These are phyloP conservation scores for Tuber calosporum DNA, from an alignment of 495 filamentous ascomycete genomes.

Conservation along the genomic window DNA sequence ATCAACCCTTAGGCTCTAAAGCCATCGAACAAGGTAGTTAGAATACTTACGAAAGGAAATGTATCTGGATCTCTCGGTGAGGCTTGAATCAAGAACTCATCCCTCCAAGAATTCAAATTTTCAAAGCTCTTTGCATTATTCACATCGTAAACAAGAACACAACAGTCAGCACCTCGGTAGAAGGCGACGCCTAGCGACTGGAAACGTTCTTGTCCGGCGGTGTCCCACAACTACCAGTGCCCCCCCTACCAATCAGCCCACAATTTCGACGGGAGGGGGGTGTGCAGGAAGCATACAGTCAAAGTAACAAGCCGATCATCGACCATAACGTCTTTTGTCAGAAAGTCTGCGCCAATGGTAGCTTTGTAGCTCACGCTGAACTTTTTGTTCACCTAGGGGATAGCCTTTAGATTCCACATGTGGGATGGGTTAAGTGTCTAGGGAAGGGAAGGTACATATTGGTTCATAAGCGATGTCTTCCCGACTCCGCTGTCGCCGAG, in stretches of 20 bases:
- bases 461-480: conserved; percentile 99
- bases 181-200: conserved; percentile 96
- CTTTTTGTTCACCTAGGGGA: conserved; percentile 88
- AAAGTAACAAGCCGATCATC: conserved; percentile 96
- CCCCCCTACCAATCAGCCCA: not conserved
- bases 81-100: conserved; percentile 96
- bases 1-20: not conserved
- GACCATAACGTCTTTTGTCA: conserved; percentile 93
- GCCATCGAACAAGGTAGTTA: not conserved
- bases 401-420: conserved; percentile 9
- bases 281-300: conserved; percentile 58
- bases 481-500: conserved; percentile 96
- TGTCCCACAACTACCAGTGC: conserved; percentile 78
- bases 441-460: conserved; percentile 66
- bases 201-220: conserved; percentile 93
- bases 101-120: conserved; percentile 92
- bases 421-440: not conserved
- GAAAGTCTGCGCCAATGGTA: conserved; percentile 95
- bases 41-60: conserved; percentile 72
- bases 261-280: not conserved
- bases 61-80: conserved; percentile 92
- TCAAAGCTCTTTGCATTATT: conserved; percentile 99
- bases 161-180: conserved; percentile 96
- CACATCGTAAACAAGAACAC: conserved; percentile 94
- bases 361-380: conserved; percentile 99